Base-by-base conservation (phyloP, 768 basidiomycete genomes). In the Suillus tomentosus region DNA sequence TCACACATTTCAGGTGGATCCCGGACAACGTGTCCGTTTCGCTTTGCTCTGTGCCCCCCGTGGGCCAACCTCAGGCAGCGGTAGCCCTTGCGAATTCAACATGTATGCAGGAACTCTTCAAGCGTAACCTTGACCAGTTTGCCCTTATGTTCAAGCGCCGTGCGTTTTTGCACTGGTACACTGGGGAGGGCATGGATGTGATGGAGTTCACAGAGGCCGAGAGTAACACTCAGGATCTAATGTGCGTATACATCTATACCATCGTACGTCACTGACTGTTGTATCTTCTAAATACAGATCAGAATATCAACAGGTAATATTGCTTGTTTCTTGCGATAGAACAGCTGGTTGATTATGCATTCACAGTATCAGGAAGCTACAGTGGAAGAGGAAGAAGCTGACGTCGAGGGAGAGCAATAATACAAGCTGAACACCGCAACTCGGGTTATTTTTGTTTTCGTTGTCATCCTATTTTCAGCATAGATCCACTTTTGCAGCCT, bases 161-260 rank as follows among this genome's bases (percentile, higher is more conserved):
- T 53, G 95, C 95, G 6, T 96, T 92, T 82, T 76, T 96, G 63
- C 93, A 95, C 73, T 95, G 93, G 92, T 95, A 94, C 74, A 91
- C 87, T 10, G 90, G 87, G 14, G 94, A 96, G 74, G 94, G 94
- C 50, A 95, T 96, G 95, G 95, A 95, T 72, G 73, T 84, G 19
- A 78, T 82, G 84, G 85, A 95, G 76, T 94, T 95, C 76, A 84
- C 90, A 0, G 93, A 95, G 74, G 93, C 94, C 0, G 92, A 94
- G 78, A 94, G 90, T 72, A 94, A 94, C 73, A 79, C 85, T 3
- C 83, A 81, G 3, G 94, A 95, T 78, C 75, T 95, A 56, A 88
- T 94, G 92, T 94, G 74, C 75, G 92, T 79, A 27, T 19, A 31
- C 10, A n/a, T 7, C 13, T 67, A 22, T 61, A 27, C 17, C 62